Percentiles rank a stretch among this genome's conserved stretches.
Evolutionary conservation across 2,329 filamentous ascomycete genomes (phyloP).

Genomic region (Pseudogymnoascus destructans): DNA sequence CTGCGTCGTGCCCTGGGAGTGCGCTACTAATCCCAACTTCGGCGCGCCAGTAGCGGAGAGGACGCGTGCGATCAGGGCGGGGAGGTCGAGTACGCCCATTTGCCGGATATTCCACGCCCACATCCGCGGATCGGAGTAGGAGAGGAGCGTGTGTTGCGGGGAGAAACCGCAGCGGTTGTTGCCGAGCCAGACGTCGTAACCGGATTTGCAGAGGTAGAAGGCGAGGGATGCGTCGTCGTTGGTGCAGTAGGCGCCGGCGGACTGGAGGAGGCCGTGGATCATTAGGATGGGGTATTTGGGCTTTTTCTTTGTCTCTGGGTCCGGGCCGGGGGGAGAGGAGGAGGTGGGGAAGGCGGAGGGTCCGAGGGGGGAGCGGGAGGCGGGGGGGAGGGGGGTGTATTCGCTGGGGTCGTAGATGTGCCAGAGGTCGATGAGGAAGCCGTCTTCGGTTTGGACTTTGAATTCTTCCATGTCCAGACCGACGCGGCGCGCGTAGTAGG

Average conservation of each 20-base stretch:
- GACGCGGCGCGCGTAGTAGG: constrained; percentile 76
- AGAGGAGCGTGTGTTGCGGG: constrained; percentile 60
- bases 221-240: constrained; percentile 84
- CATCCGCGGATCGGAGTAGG: constrained; percentile 72
- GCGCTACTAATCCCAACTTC: constrained; percentile 71
- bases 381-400: constrained; percentile 39
- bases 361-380: constrained; percentile 40
- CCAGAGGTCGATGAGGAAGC: constrained; percentile 80
- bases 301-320: constrained; percentile 25
- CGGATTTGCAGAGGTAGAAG: constrained; percentile 82
- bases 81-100: constrained; percentile 81
- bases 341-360: constrained; percentile 47
- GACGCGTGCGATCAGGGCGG: constrained; percentile 68
- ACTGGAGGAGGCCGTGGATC: constrained; percentile 81
- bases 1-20: constrained; percentile 86
- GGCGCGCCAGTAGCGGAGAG: constrained; percentile 69
- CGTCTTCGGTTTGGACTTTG: constrained; percentile 83
- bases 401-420: constrained; percentile 78
- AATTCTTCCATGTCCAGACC: constrained; percentile 76
- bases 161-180: constrained; percentile 84
- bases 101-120: constrained; percentile 95
- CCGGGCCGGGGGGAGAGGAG: constrained; percentile 10
- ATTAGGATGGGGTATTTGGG: constrained; percentile 72
- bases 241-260: constrained; percentile 74
- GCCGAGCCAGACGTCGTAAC: constrained; percentile 90